Evolutionary conservation across 75 land plant genomes (phyloP).

Genomic region (Isoetes taiwanensis): DNA sequence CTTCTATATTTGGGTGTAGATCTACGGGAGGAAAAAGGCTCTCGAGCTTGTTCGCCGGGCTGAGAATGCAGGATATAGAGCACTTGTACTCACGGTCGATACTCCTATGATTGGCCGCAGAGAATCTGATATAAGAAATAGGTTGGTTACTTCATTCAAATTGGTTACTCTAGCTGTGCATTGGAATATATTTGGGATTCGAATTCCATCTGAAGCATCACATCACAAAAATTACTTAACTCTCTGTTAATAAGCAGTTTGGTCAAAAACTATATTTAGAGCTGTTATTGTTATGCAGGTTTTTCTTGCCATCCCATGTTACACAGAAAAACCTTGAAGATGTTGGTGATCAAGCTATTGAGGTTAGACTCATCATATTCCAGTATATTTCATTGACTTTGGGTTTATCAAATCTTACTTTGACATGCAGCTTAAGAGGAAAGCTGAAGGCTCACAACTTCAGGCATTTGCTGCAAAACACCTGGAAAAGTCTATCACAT

Average conservation of each 20-base stretch:
- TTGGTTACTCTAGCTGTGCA: background rate
- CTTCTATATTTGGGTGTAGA: too few species aligned
- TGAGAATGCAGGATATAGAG: background rate
- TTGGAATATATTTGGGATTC: too few species aligned
- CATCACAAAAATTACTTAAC: too few species aligned
- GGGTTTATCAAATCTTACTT: too few species aligned
- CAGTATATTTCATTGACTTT: too few species aligned
- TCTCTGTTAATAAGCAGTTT: background rate
- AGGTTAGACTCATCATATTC: background rate
- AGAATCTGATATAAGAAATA: background rate
- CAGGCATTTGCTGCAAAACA: constrained; percentile 34
- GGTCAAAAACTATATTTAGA: background rate
- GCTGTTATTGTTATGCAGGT: background rate
- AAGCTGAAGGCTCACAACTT: constrained; percentile 33
- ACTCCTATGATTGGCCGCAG: background rate
- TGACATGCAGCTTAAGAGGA: too few species aligned
- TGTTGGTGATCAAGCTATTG: constrained; percentile 15
- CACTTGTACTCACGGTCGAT: constrained; percentile 1
- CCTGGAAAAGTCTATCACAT: constrained; percentile 50
- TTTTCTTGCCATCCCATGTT: constrained; percentile 16
- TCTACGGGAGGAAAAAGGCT: background rate
- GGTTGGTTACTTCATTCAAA: background rate
- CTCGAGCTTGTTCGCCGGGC: background rate
- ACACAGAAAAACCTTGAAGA: constrained; percentile 29
- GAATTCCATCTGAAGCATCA: too few species aligned